phyloP scores from a whole-genome alignment of 495 filamentous ascomycete genomes.

The Daldinia loculata region DNA sequence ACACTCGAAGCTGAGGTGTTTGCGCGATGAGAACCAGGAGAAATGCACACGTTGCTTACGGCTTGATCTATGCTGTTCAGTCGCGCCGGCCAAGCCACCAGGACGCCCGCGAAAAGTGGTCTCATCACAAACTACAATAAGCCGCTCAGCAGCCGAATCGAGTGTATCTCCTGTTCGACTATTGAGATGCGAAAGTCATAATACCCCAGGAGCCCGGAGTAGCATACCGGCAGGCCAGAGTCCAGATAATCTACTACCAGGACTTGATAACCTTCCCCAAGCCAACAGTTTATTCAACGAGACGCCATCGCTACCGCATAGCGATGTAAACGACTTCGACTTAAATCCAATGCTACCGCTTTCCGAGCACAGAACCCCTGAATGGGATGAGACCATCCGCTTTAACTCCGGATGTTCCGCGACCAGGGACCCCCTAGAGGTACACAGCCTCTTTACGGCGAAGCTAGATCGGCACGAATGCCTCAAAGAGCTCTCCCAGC shows the following conservation, averaged over 20 bases:
- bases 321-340: not conserved
- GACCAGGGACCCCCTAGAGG: slow-evolving; percentile 21
- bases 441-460: slow-evolving; percentile 31
- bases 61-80: slow-evolving; percentile 27
- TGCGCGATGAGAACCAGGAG: slow-evolving; percentile 25
- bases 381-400: slow-evolving; percentile 15
- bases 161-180: not conserved
- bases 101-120: slow-evolving; percentile 29
- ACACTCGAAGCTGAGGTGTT: slow-evolving; percentile 32
- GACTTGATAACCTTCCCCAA: not conserved
- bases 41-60: slow-evolving; percentile 37
- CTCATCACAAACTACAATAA: not conserved
- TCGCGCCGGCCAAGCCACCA: slow-evolving; percentile 34
- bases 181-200: not conserved
- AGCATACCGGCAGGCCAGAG: not conserved
- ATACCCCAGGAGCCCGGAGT: not conserved
- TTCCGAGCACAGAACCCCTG: slow-evolving; percentile 7
- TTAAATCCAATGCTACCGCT: not conserved
- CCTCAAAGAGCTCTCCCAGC: slow-evolving; percentile 30
- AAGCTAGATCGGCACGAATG: slow-evolving; percentile 30
- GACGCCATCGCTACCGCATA: not conserved
- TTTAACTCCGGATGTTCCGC: not conserved
- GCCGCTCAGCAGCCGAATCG: not conserved
- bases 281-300: not conserved
- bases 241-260: not conserved